Base-by-base conservation (phyloP, 352 stramenopile species). In the Blastocystis sp. region DNA sequence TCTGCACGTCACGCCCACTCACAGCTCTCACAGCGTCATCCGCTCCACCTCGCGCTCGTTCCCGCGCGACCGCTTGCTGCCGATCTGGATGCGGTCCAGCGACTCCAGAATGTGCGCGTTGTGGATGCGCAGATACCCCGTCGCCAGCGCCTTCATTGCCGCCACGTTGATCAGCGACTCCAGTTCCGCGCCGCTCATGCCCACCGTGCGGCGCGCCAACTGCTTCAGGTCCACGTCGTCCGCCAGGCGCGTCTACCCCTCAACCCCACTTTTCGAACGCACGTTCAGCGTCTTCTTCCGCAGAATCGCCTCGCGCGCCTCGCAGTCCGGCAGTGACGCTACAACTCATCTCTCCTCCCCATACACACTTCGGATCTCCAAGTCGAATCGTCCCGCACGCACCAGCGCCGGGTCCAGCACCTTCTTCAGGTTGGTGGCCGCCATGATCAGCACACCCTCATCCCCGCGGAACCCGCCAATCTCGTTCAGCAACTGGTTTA, bases 21-120 rank as follows among this genome's bases (percentile, higher is more conserved):
- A 94, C 97, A 89, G 95, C 95, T 57, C 95, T 93, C 91, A 99
- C 97, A 1, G 95, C 93, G 24, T 77, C 14, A 19, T 48, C 9
- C 66, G 66, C 9, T 60, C 10, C 43, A 60, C 52, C n/a, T 77
- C 38, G n/a, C 21, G 17, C 19, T 74, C 43, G 4, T 54, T 11
- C 3, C 21, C 66, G 43, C 34, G 66, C 4, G 28, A 17, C 11
- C 42, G n/a, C 21, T 42, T 28, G n/a, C 38, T 60, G n/a, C 97
- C 97, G 95, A 99, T 99, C 7, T 98, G 89, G 87, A 99, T 98
- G 91, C 99, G 98, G 91, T 99, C 97, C 90, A 98, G 98, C 9
- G 97, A 96, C 90, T 97, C 98, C 91, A 98, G 95, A 62, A 99
- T 95, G 40, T 96, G 94, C 68, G 94, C 91, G 94, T 98, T 98